A percentile compares a stretch with the other conserved stretches of the same genome.
phyloP scores from a whole-genome alignment of 2,329 filamentous ascomycete genomes.

The Penicillium rolfsii region DNA sequence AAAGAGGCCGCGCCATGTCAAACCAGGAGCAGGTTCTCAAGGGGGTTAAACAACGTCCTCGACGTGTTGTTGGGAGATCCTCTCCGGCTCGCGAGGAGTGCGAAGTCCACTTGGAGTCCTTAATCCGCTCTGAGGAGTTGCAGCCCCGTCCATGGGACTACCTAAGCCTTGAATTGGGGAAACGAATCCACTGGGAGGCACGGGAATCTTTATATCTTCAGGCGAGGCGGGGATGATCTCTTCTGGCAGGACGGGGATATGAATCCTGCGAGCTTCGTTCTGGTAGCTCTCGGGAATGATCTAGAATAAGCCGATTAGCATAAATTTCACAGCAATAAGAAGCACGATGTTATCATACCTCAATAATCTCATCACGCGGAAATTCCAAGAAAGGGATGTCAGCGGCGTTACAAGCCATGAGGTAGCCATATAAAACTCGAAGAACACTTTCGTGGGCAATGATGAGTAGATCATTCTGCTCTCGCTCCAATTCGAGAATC shows the following conservation, averaged over 20 bases:
- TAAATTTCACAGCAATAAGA: background rate
- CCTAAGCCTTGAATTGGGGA: conserved; percentile 50
- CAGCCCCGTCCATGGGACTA: conserved; percentile 44
- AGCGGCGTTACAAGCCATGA: conserved; percentile 97
- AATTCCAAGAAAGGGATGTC: conserved; percentile 94
- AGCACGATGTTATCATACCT: conserved; percentile 53
- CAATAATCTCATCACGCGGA: conserved; percentile 94
- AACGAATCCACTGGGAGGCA: conserved; percentile 61
- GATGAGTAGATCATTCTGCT: conserved; percentile 96
- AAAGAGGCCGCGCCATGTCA: background rate
- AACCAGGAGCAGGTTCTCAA: background rate
- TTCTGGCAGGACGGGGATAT: conserved; percentile 70
- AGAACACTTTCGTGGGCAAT: conserved; percentile 98
- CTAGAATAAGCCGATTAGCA: conserved; percentile 42
- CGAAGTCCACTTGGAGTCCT: conserved; percentile 34
- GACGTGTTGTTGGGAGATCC: conserved; percentile 50
- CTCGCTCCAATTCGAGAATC: conserved; percentile 93
- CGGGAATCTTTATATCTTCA: conserved; percentile 78
- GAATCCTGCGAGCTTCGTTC: conserved; percentile 89
- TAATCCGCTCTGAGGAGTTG: conserved; percentile 48
- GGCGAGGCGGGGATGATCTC: conserved; percentile 75
- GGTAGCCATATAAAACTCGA: conserved; percentile 91
- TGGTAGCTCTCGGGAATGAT: conserved; percentile 98
- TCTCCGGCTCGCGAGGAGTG: conserved; percentile 49
- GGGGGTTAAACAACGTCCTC: conserved; percentile 49